Conservation (phyloP, 1,284 basidiomycete species). For the Apiotrichum domesticum region DNA sequence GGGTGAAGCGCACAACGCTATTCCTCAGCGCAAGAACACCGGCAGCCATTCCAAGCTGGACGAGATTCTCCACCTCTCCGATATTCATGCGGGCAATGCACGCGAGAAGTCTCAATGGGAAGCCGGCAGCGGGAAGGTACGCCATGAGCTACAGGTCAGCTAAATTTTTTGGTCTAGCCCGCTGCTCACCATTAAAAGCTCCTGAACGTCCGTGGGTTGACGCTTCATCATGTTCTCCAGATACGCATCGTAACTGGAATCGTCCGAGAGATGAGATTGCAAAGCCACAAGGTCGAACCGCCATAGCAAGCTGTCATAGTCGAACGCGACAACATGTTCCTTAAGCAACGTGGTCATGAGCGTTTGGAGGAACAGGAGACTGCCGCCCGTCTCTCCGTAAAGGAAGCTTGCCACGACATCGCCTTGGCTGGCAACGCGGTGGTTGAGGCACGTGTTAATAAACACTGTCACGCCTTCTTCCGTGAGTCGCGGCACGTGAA, state of each 20-base stretch:
- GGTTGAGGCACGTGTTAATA: conserved; percentile 23
- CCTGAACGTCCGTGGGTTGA: conserved; percentile 18
- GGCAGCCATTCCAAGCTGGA: conserved; percentile 11
- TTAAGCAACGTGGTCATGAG: conserved; percentile 28
- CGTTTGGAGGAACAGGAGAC: conserved; percentile 28
- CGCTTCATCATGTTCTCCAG: conserved; percentile 21
- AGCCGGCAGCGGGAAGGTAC: conserved; percentile 27
- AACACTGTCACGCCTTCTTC: conserved; percentile 24
- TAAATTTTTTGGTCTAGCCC: too few relatives aligned
- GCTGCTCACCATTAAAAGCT: conserved; percentile 22
- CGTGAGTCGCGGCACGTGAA: conserved; percentile 19
- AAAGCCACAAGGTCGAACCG: conserved; percentile 24
- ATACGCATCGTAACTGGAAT: conserved; percentile 27
- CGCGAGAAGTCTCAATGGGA: background rate
- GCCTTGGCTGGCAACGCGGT: conserved; percentile 8
- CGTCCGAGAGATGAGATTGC: conserved; percentile 27
- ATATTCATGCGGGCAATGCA: background rate
- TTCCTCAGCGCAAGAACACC: conserved; percentile 12
- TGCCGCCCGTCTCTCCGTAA: conserved; percentile 27
- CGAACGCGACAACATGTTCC: conserved; percentile 27
- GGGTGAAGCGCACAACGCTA: conserved; percentile 27
- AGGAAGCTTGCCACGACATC: conserved; percentile 25
- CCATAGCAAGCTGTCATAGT: conserved; percentile 28
- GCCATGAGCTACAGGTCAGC: conserved; percentile 17
- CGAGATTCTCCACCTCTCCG: conserved; percentile 11